Evolutionary conservation across 179 eudicot species (phyloP).

Genomic region (Silene coronaria): DNA sequence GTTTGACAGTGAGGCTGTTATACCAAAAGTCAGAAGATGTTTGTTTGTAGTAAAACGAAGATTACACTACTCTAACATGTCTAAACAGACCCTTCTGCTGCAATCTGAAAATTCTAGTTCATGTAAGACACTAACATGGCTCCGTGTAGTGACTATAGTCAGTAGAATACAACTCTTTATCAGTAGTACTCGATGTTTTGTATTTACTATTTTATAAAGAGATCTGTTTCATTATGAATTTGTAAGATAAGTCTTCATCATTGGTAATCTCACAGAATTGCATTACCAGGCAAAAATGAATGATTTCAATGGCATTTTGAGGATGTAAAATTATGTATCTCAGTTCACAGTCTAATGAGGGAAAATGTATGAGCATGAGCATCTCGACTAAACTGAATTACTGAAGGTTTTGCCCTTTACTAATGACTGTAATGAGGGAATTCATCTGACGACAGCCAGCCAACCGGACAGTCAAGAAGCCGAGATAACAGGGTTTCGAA

Average conservation of each 20-base stretch:
- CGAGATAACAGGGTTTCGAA: no score
- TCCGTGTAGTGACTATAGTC: neutral
- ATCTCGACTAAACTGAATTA: no score
- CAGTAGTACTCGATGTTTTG: neutral
- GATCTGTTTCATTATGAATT: neutral
- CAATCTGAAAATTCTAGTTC: neutral
- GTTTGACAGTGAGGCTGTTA: no score
- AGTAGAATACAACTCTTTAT: neutral
- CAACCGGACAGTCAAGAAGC: no score
- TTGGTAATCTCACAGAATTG: neutral
- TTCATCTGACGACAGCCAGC: no score
- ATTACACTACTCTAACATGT: neutral
- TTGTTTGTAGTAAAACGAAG: neutral
- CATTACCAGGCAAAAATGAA: conserved; percentile 6
- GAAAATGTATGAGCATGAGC: neutral
- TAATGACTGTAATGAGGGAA: no score
- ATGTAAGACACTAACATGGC: neutral
- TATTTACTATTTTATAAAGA: neutral
- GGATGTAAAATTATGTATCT: conserved; percentile 15
- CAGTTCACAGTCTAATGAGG: neutral
- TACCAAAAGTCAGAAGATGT: neutral
- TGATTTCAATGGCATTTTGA: conserved; percentile 14
- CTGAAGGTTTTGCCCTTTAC: no score
- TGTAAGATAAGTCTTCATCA: neutral
- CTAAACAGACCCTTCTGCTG: neutral